Evolutionary conservation across 768 basidiomycete genomes (phyloP).

Genomic region (Mycena amicta): DNA sequence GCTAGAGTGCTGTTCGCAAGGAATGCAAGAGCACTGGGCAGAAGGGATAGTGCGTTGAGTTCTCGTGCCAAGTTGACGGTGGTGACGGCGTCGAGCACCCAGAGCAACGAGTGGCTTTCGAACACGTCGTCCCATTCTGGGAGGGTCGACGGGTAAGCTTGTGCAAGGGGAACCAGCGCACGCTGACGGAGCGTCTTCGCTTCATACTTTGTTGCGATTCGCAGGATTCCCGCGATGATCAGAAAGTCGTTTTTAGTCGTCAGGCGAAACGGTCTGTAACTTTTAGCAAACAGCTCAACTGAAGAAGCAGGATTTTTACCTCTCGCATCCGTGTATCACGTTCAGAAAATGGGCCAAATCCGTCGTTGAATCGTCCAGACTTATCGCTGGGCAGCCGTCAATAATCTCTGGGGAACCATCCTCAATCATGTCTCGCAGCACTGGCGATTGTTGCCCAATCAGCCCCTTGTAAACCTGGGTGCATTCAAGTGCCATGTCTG

Average conservation of each 20-base stretch:
- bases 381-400: conserved; percentile 16
- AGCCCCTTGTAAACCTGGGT: conserved; percentile 23
- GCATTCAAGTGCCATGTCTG: not conserved
- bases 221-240: conserved; percentile 12
- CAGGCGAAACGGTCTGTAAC: conserved; percentile 11
- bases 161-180: conserved; percentile 10
- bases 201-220: conserved; percentile 21
- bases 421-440: conserved; percentile 29
- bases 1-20: conserved; percentile 20
- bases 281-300: not conserved
- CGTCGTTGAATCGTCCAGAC: conserved; percentile 7
- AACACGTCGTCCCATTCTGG: conserved; percentile 18
- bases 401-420: not conserved
- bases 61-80: conserved; percentile 16
- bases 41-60: conserved; percentile 6
- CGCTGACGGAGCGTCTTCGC: conserved; percentile 16
- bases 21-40: conserved; percentile 19
- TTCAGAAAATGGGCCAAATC: conserved; percentile 14
- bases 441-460: conserved; percentile 26
- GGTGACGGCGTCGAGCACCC: conserved; percentile 15
- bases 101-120: conserved; percentile 17
- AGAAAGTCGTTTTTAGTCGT: conserved; percentile 10
- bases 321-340: conserved; percentile 18
- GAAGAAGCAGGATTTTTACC: not conserved
- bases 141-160: conserved; percentile 14